Evolutionary conservation across 176 grass and related monocot genomes (phyloP).

Genomic region (sorghum (Sorghum bicolor)): Sorghum_bicolor_NCBIv3 NC_012873.2:51966001-51966500

Average conservation of each 20-base stretch:
- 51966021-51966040: constrained; percentile 23
- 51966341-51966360: constrained; percentile 64
- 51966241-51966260: constrained; percentile 50
- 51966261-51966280: constrained; percentile 37
- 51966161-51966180: too few relatives aligned
- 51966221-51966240: constrained; percentile 64
- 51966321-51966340: constrained; percentile 68
- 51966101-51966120: constrained; percentile 86
- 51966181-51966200: too few relatives aligned
- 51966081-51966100: constrained; percentile 76
- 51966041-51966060: constrained; percentile 72
- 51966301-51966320: constrained; percentile 39
- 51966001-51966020: constrained; percentile 22
- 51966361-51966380: constrained; percentile 64
- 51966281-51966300: not conserved
- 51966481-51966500: constrained; percentile 30
- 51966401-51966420: constrained; percentile 67
- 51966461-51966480: constrained; percentile 57
- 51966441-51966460: constrained; percentile 70
- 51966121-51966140: constrained; percentile 63
- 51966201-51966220: not conserved
- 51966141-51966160: too few relatives aligned
- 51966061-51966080: constrained; percentile 86
- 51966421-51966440: constrained; percentile 37
- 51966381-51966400: constrained; percentile 44